These are phyloP conservation scores for Acacia concinna DNA, from an alignment of 331 rosid species.

Conservation along the genomic window DNA sequence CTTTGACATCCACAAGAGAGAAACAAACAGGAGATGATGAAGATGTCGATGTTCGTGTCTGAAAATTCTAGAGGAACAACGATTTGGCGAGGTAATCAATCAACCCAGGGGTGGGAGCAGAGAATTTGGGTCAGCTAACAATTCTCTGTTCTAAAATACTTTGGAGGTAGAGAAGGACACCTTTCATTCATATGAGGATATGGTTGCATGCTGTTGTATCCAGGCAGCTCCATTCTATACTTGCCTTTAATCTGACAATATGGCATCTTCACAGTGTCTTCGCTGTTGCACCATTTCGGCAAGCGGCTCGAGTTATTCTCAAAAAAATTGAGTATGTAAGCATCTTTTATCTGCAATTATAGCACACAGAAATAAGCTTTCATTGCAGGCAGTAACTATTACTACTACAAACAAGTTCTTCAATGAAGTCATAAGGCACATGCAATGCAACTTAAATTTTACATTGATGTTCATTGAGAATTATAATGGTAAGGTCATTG, in stretches of 20 bases:
- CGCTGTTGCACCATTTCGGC: constrained; percentile 91
- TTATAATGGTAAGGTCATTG: background rate
- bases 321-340: constrained; percentile 77
- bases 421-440: background rate
- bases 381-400: constrained; percentile 6
- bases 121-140: constrained; percentile 48
- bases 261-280: constrained; percentile 77
- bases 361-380: constrained; percentile 23
- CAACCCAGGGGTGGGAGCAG: constrained; percentile 9
- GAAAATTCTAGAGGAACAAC: constrained; percentile 5
- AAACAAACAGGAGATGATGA: background rate
- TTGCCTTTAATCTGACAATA: constrained; percentile 88
- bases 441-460: background rate
- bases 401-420: constrained; percentile 24
- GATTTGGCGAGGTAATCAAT: constrained; percentile 30
- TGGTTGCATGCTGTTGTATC: constrained; percentile 70
- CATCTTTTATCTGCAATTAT: constrained; percentile 85
- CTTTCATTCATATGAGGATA: constrained; percentile 90
- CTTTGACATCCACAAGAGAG: background rate
- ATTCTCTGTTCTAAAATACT: constrained; percentile 55
- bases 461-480: no score
- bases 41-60: background rate
- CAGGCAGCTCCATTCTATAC: constrained; percentile 89
- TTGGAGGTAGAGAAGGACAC: constrained; percentile 86
- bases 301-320: constrained; percentile 80